Conservation (phyloP, 441 rosid species). For the Adansonia grandidieri region DNA sequence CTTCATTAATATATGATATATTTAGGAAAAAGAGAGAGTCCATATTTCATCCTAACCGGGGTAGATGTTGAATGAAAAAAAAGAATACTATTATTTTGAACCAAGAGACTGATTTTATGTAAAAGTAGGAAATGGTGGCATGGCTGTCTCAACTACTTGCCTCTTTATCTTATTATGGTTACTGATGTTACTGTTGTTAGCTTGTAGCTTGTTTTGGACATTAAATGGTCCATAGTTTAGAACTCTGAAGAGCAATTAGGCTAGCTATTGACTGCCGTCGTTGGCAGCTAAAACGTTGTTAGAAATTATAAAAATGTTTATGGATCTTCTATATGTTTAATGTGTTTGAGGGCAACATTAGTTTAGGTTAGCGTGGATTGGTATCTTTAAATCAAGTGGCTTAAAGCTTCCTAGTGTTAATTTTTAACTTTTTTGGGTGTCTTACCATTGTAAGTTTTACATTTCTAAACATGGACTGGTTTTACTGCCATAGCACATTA, state of each 20-base stretch:
- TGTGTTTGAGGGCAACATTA: neutral
- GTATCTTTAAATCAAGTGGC: neutral
- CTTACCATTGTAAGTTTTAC: neutral
- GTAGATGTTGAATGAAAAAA: neutral
- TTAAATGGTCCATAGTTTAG: neutral
- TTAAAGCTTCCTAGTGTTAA: neutral
- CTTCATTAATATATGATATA: neutral
- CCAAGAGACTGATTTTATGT: neutral
- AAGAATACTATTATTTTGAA: neutral
- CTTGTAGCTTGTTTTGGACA: neutral
- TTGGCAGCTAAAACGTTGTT: neutral
- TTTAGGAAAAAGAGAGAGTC: neutral
- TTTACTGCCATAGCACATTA: neutral
- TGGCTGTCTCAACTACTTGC: constrained; percentile 4
- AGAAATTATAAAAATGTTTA: neutral
- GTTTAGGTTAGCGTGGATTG: neutral
- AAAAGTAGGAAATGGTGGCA: neutral
- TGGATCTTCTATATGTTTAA: neutral
- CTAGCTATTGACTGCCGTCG: neutral
- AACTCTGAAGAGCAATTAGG: neutral
- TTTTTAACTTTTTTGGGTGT: neutral
- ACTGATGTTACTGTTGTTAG: neutral
- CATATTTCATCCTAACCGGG: neutral
- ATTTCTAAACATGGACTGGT: neutral
- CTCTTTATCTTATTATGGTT: neutral